Percentiles rank a stretch among this genome's conserved stretches.
Conservation (phyloP, 2,329 filamentous ascomycete genomes). For the Hortaea sp. region DNA sequence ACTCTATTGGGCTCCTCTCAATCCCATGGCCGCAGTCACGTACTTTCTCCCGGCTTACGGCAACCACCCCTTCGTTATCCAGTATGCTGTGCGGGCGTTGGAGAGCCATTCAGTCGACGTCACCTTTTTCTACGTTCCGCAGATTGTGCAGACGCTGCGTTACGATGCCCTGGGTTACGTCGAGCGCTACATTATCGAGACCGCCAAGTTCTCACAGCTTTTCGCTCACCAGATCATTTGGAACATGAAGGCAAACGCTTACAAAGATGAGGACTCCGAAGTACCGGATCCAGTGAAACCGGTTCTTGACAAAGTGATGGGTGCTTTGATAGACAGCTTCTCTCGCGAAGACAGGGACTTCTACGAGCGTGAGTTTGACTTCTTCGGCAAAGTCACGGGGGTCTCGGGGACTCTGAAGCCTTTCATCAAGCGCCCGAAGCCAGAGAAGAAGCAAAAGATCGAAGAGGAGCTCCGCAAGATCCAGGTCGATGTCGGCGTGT, state of each 20-base stretch:
- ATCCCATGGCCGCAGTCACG: conserved; percentile 84
- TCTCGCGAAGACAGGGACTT: conserved; percentile 69
- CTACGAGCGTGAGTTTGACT: conserved; percentile 91
- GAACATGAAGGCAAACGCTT: conserved; percentile 99
- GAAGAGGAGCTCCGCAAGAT: conserved; percentile 97
- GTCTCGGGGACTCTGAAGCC: conserved; percentile 95
- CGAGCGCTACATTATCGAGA: conserved; percentile 92
- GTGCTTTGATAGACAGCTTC: conserved; percentile 73
- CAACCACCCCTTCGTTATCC: conserved; percentile 85
- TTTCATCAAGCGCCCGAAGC: conserved; percentile 81
- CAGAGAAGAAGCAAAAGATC: conserved; percentile 98
- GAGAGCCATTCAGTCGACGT: conserved; percentile 94
- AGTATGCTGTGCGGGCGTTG: conserved; percentile 91
- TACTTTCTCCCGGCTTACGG: conserved; percentile 86
- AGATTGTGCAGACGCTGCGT: conserved; percentile 89
- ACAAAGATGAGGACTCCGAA: conserved; percentile 88
- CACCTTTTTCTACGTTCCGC: conserved; percentile 97
- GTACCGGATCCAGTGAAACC: conserved; percentile 91
- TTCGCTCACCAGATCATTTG: conserved; percentile 99
- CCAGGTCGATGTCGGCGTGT: conserved; percentile 92
- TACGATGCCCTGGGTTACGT: conserved; percentile 93
- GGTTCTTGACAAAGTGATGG: conserved; percentile 81
- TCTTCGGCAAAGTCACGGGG: conserved; percentile 92
- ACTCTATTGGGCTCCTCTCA: conserved; percentile 84
- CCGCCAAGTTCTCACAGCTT: conserved; percentile 91